Evolutionary conservation across 345 rosid genomes (phyloP).

Genomic region (Geranium brycei): DNA sequence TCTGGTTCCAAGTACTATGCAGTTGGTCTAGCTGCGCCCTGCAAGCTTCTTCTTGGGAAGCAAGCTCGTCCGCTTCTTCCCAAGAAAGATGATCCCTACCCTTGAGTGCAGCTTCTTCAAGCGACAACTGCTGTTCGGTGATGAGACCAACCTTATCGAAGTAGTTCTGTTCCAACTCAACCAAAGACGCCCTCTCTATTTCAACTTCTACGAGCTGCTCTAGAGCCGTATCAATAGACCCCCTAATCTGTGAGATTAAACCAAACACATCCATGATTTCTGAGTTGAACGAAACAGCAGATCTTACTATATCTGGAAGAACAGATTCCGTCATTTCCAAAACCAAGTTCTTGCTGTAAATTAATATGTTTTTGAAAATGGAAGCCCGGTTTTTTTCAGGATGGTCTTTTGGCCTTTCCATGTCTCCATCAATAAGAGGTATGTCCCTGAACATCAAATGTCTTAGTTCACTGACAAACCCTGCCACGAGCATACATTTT

Average conservation of each 20-base stretch:
- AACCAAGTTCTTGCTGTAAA: constrained; percentile 44
- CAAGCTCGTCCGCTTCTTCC: constrained; percentile 97
- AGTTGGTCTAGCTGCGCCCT: constrained; percentile 73
- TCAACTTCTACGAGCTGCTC: constrained; percentile 70
- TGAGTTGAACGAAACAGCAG: constrained; percentile 52
- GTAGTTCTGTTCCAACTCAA: constrained; percentile 71
- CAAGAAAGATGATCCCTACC: constrained; percentile 86
- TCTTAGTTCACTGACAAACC: constrained; percentile 43
- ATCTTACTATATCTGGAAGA: constrained; percentile 52
- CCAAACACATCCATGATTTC: constrained; percentile 81
- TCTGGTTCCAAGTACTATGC: constrained; percentile 74
- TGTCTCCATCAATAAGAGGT: constrained; percentile 16
- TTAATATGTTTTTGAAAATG: constrained; percentile 40
- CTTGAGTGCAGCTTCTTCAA: constrained; percentile 71
- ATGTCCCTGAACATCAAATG: constrained; percentile 31
- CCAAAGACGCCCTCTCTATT: constrained; percentile 59
- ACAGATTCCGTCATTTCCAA: constrained; percentile 56
- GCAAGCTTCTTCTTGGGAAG: constrained; percentile 93
- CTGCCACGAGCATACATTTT: constrained; percentile 50
- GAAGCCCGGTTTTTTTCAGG: constrained; percentile 48
- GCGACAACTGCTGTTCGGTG: constrained; percentile 71
- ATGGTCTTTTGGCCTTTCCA: constrained; percentile 18
- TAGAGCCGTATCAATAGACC: constrained; percentile 60
- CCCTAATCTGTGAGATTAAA: constrained; percentile 61
- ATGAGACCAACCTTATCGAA: constrained; percentile 72